Percentiles rank a stretch among this genome's conserved stretches.
These are phyloP conservation scores for Anthoceros angustus DNA, from an alignment of 225 moss, liverwort and hornwort genomes.

Conservation along the genomic window DNA sequence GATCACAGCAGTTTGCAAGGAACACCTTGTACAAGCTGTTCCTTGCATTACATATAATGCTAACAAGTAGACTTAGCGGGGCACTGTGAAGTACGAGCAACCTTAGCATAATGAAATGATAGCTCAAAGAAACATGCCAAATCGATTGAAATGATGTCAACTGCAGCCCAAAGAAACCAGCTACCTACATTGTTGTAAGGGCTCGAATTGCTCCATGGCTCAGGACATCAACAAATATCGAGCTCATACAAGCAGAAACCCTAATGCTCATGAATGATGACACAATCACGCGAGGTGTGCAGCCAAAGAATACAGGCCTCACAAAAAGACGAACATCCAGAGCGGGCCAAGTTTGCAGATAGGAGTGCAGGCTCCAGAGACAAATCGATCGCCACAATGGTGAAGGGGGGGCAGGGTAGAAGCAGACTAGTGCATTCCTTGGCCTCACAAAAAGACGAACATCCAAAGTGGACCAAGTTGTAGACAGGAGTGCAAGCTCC, in stretches of 20 bases:
- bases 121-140: not conserved
- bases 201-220: slow-evolving; percentile 22
- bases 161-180: not conserved
- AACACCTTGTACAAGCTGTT: slow-evolving; percentile 15
- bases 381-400: too few relatives aligned
- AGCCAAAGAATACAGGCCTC: too few relatives aligned
- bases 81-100: not conserved
- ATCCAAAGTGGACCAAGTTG: too few relatives aligned
- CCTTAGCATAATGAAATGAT: not conserved
- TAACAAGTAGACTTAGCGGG: not conserved
- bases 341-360: too few relatives aligned
- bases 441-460: too few relatives aligned
- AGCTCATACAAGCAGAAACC: slow-evolving; percentile 14
- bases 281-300: not conserved
- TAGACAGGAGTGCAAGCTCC: too few relatives aligned
- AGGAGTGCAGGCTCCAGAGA: too few relatives aligned
- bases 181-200: slow-evolving; percentile 12
- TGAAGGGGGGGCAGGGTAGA: too few relatives aligned
- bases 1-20: slow-evolving; percentile 14
- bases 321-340: too few relatives aligned
- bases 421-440: too few relatives aligned
- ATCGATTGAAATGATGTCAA: not conserved
- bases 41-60: not conserved
- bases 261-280: not conserved
- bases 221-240: slow-evolving; percentile 11